Evolutionary conservation across 148 eudicot species (phyloP).

Genomic region (Chenopodium quinoa): DNA sequence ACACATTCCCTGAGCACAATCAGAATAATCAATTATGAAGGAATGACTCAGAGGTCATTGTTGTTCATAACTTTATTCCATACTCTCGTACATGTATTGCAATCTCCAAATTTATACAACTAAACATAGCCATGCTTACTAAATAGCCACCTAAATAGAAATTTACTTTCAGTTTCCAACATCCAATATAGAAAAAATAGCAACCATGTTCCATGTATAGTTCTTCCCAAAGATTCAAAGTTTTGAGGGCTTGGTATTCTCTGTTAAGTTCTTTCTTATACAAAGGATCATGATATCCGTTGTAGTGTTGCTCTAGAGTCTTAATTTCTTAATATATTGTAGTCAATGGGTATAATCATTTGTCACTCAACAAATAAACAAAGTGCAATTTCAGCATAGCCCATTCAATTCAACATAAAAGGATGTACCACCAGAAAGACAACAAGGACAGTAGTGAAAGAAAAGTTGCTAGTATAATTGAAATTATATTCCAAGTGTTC

Average conservation of each 20-base stretch:
- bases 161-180: neutral
- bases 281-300: neutral
- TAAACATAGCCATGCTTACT: neutral
- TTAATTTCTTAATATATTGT: neutral
- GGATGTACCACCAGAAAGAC: neutral
- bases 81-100: neutral
- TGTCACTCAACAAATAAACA: neutral
- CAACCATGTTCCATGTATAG: too few relatives aligned
- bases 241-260: neutral
- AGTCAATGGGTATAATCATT: neutral
- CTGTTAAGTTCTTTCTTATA: neutral
- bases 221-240: neutral
- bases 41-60: neutral
- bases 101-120: neutral
- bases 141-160: neutral
- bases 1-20: neutral
- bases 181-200: neutral
- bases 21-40: neutral
- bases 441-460: neutral
- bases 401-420: neutral
- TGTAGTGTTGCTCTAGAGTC: neutral
- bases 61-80: neutral
- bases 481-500: slow-evolving; percentile 2
- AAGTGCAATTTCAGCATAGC: neutral
- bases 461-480: neutral